phyloP scores from a whole-genome alignment of 176 grass and related monocot genomes.

The Musa itinerans region DNA sequence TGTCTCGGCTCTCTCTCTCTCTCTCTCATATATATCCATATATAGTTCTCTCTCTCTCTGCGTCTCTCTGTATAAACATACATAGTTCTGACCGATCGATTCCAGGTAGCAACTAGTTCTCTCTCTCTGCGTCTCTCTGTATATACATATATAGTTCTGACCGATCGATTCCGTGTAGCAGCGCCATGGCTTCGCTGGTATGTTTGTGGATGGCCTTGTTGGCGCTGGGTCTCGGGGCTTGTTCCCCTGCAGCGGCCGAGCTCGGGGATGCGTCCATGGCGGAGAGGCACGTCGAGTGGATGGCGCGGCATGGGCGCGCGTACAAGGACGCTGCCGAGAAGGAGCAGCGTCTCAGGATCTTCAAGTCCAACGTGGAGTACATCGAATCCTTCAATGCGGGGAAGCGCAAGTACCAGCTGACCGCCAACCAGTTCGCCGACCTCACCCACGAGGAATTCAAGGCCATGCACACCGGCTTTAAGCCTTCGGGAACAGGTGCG shows the following conservation, averaged over 20 bases:
- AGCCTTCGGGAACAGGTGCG: neutral
- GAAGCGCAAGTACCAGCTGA: constrained; percentile 27
- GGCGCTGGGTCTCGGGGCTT: too few relatives aligned
- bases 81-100: too few relatives aligned
- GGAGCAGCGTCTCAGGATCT: too few relatives aligned
- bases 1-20: too few relatives aligned
- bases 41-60: too few relatives aligned
- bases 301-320: constrained; percentile 36
- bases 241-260: too few relatives aligned
- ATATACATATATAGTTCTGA: too few relatives aligned
- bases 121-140: too few relatives aligned
- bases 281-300: constrained; percentile 48
- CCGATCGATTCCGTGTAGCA: neutral
- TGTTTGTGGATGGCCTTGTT: neutral
- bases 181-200: neutral
- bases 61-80: too few relatives aligned
- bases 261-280: constrained; percentile 2
- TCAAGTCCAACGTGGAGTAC: constrained; percentile 20
- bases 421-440: constrained; percentile 51
- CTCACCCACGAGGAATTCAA: constrained; percentile 58
- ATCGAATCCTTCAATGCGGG: constrained; percentile 46
- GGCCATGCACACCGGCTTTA: too few relatives aligned
- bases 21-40: too few relatives aligned
- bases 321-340: too few relatives aligned
- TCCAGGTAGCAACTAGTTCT: neutral